phyloP scores from a whole-genome alignment of 2,329 filamentous ascomycete species.

The Cladosporium oxysporum region DNA sequence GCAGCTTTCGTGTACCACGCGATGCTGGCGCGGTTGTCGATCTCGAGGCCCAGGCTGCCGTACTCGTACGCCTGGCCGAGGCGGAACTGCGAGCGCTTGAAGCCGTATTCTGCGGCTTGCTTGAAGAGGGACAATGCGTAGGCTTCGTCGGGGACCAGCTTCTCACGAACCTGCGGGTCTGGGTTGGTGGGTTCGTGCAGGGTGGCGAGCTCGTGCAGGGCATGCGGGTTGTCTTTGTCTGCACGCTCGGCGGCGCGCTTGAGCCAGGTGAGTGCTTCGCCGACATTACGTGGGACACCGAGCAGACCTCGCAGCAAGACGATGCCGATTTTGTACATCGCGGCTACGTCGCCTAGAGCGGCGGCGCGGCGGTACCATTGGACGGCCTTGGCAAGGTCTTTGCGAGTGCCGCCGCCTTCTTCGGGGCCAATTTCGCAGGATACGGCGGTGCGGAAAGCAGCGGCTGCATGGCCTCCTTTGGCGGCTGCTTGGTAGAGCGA shows the following conservation, averaged over 20 bases:
- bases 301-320: conserved; percentile 90
- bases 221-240: conserved; percentile 88
- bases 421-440: conserved; percentile 97
- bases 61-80: conserved; percentile 89
- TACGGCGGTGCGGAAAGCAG: conserved; percentile 91
- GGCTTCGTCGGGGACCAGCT: conserved; percentile 75
- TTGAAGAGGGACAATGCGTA: conserved; percentile 82
- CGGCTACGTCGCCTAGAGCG: conserved; percentile 82
- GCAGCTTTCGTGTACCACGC: conserved; percentile 93
- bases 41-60: conserved; percentile 75
- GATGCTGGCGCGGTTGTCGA: conserved; percentile 83
- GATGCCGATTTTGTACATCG: conserved; percentile 99
- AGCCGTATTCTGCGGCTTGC: conserved; percentile 83
- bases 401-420: conserved; percentile 87
- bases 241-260: conserved; percentile 89
- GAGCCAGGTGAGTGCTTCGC: conserved; percentile 87
- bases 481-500: conserved; percentile 90
- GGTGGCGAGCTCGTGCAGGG: conserved; percentile 79
- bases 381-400: conserved; percentile 89
- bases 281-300: conserved; percentile 78
- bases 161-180: conserved; percentile 59
- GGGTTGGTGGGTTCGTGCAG: conserved; percentile 65
- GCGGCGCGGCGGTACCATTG: conserved; percentile 98
- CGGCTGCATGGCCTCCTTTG: conserved; percentile 80
- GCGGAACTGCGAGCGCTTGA: conserved; percentile 92